Percentiles rank a stretch among this genome's conserved stretches.
Evolutionary conservation across 1,284 basidiomycete species (phyloP).

Genomic region (Leucoagaricus sp.): DNA sequence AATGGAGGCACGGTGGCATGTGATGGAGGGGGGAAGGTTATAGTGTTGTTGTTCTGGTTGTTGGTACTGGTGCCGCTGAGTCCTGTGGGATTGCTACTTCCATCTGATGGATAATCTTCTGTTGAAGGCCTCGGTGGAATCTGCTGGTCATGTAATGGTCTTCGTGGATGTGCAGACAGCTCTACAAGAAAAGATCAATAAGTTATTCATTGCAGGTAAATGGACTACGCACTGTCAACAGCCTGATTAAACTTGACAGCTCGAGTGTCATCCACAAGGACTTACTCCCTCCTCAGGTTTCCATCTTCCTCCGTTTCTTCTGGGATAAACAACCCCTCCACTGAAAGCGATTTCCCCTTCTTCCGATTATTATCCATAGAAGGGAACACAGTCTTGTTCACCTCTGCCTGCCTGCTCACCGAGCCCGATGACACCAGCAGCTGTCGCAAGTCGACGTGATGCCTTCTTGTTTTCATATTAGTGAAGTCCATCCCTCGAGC

Average conservation of each 20-base stretch:
- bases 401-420: not conserved
- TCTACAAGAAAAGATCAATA: slow-evolving; percentile 44
- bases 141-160: slow-evolving; percentile 56
- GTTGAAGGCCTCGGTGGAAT: slow-evolving; percentile 45
- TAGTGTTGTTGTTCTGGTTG: slow-evolving; percentile 33
- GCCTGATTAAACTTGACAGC: slow-evolving; percentile 79
- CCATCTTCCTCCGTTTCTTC: slow-evolving; percentile 83
- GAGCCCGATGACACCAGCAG: too few relatives aligned
- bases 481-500: too few relatives aligned
- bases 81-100: slow-evolving; percentile 16
- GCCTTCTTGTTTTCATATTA: too few relatives aligned
- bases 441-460: too few relatives aligned
- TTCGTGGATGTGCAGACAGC: slow-evolving; percentile 58
- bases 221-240: slow-evolving; percentile 60
- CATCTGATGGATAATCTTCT: slow-evolving; percentile 40
- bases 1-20: slow-evolving; percentile 50
- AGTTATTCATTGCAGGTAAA: not conserved
- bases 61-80: slow-evolving; percentile 32
- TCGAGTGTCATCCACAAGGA: slow-evolving; percentile 72
- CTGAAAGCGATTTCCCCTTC: slow-evolving; percentile 42
- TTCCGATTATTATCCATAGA: slow-evolving; percentile 16
- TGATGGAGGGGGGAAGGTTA: slow-evolving; percentile 70
- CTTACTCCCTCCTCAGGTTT: slow-evolving; percentile 72
- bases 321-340: slow-evolving; percentile 72
- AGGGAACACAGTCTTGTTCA: slow-evolving; percentile 5